Percentiles rank a stretch among this genome's conserved stretches.
Conservation (phyloP, 768 basidiomycete species). For the Hygrocybe coccinea region DNA sequence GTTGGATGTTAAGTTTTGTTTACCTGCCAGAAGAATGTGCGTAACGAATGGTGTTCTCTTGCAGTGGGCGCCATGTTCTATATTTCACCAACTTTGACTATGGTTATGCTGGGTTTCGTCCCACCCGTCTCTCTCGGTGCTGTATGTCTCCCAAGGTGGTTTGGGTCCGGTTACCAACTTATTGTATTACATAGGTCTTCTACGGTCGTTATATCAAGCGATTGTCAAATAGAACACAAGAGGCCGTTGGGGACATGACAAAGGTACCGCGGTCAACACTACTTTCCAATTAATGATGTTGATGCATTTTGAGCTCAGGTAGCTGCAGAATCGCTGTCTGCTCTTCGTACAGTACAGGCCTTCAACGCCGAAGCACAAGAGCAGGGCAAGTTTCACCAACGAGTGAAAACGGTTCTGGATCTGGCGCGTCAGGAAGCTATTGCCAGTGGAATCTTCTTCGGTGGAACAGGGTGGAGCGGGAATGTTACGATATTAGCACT, state of each 20-base stretch:
- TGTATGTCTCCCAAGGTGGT: conserved; percentile 36
- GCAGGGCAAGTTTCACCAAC: conserved; percentile 66
- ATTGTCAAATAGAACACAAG: conserved; percentile 87
- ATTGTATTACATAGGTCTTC: conserved; percentile 58
- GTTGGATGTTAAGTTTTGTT: conserved; percentile 78
- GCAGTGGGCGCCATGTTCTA: conserved; percentile 93
- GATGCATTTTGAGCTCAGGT: conserved; percentile 40
- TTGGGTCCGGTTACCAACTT: background rate
- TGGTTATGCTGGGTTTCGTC: conserved; percentile 89
- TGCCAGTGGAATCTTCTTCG: conserved; percentile 91
- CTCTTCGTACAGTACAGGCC: conserved; percentile 84
- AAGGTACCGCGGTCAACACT: conserved; percentile 39
- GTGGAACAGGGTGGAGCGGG: conserved; percentile 86
- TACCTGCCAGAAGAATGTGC: background rate
- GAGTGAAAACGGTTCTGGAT: conserved; percentile 57
- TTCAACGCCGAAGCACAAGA: conserved; percentile 83
- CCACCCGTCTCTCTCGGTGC: conserved; percentile 84
- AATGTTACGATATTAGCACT: conserved; percentile 86
- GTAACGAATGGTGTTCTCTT: background rate
- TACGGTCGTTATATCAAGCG: conserved; percentile 94
- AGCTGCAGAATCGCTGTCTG: conserved; percentile 85
- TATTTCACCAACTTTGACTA: conserved; percentile 80
- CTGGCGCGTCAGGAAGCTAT: conserved; percentile 84
- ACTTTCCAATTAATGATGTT: background rate
- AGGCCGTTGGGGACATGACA: conserved; percentile 94